phyloP scores from a whole-genome alignment of 352 stramenopile genomes.

The Phytophthora ramorum region DNA sequence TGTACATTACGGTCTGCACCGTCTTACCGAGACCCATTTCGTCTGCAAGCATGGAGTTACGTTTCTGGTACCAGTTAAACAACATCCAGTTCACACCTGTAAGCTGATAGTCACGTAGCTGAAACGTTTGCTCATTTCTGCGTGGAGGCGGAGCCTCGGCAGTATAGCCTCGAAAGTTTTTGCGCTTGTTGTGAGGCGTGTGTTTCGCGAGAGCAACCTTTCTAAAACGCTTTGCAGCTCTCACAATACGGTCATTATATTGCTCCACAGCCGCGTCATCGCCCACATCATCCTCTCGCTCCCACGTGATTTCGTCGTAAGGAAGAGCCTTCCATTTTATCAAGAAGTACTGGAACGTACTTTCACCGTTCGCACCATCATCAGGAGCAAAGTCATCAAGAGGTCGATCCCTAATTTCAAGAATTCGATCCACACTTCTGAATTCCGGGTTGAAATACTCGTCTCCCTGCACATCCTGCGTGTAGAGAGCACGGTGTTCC shows the following conservation, averaged over 20 bases:
- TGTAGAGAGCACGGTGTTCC: slow-evolving; percentile 55
- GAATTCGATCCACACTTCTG: slow-evolving; percentile 88
- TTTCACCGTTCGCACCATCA: slow-evolving; percentile 44
- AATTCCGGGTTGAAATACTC: slow-evolving; percentile 94
- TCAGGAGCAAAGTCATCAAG: slow-evolving; percentile 72
- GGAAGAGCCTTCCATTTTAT: slow-evolving; percentile 99
- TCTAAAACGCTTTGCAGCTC: slow-evolving; percentile 59
- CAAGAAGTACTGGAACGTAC: slow-evolving; percentile 93
- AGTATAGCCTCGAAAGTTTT: slow-evolving; percentile 83
- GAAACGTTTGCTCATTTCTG: slow-evolving; percentile 66
- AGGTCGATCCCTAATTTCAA: slow-evolving; percentile 83
- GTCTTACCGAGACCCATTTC: slow-evolving; percentile 99
- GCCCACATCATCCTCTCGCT: slow-evolving; percentile 96
- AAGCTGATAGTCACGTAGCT: slow-evolving; percentile 99
- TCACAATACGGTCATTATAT: slow-evolving; percentile 80
- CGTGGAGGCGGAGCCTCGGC: slow-evolving; percentile 60
- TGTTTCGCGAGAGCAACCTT: slow-evolving; percentile 49
- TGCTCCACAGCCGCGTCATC: slow-evolving; percentile 80
- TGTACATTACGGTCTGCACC: slow-evolving; percentile 94
- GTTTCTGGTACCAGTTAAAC: slow-evolving; percentile 98
- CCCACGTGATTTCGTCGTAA: slow-evolving; percentile 99
- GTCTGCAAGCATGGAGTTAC: slow-evolving; percentile 98
- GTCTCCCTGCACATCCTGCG: slow-evolving; percentile 68
- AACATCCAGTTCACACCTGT: slow-evolving; percentile 99
- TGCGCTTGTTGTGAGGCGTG: slow-evolving; percentile 49